Base-by-base conservation (phyloP, 1,284 basidiomycete species). In the Leccinum angustisporum region DNA sequence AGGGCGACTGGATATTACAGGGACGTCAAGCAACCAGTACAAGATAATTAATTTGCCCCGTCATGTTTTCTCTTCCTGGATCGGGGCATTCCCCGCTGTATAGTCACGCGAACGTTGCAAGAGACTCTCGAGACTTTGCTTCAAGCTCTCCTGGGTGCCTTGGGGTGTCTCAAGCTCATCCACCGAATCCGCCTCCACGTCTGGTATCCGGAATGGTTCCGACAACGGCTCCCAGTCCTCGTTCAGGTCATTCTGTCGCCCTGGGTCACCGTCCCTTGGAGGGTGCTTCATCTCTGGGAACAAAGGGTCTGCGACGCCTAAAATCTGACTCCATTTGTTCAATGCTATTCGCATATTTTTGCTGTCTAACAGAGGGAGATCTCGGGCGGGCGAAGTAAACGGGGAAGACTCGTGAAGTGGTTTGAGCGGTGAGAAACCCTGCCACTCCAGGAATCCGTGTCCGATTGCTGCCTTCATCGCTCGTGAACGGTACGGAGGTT, bases 281-380 rank as follows among this genome's bases (percentile, higher is more conserved):
- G 21, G 50, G 18, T 57, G 57, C 33, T 33, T 59, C 60, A 72
- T 76, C 40, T 74, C 71, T 56, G 73, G 70, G 54, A 73, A 76
- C 36, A 72, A 62, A 3, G 75, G 72, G 53, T 73, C 72, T 36
- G 73, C 65, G 18, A 74, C 62, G 21, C 65, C 71, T 18, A 75
- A 60, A 54, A 76, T 74, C 53, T 73, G 75, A 31, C 75, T 73
- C 72, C 72, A 73, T 31, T 76, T 76, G 18, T 75, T 71, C 25
- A 73, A 48, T 11, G 72, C 64, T 57, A 73, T 60, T 2, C 72
- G 75, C 74, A 73, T 73, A n/a, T 70, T 60, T 36, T 61, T 61
- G 60, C 54, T 70, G 43, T 75, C 73, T 50, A 65, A 11, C 18
- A 59, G 56, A 7, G 57, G 55, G 3, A 16, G 63, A 2, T 71